Conservation (phyloP, 1,284 basidiomycete species). For the Trametes pubescens region DNA sequence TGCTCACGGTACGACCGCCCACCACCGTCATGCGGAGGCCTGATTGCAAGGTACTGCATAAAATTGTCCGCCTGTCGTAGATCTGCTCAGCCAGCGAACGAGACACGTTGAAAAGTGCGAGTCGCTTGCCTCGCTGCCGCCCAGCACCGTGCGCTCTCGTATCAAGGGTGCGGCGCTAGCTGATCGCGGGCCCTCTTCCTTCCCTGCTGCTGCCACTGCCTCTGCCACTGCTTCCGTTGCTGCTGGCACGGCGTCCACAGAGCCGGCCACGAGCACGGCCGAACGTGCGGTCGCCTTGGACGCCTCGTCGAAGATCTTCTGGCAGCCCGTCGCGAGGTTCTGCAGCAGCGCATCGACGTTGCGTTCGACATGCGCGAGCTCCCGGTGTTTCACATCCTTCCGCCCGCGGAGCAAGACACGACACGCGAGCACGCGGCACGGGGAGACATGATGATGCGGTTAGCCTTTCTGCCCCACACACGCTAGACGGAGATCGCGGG, state of each 20-base stretch:
- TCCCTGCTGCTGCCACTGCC: constrained; percentile 5
- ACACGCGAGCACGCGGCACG: too few species aligned
- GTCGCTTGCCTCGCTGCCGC: constrained; percentile 55
- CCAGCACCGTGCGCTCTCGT: constrained; percentile 60
- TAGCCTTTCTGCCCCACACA: constrained; percentile 4
- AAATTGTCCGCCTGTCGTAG: constrained; percentile 35
- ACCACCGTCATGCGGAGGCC: constrained; percentile 33
- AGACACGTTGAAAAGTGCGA: constrained; percentile 30
- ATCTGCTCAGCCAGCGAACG: constrained; percentile 27
- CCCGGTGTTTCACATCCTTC: constrained; percentile 57
- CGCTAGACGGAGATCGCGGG: constrained; percentile 1
- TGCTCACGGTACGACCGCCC: constrained; percentile 36
- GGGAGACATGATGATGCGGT: constrained; percentile 6
- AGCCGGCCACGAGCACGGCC: constrained; percentile 49
- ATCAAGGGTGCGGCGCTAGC: constrained; percentile 40
- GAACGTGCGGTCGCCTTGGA: constrained; percentile 70
- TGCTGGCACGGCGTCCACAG: constrained; percentile 17
- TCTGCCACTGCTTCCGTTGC: not conserved
- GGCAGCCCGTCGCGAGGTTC: constrained; percentile 67
- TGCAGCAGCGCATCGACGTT: constrained; percentile 74
- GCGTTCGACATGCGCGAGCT: constrained; percentile 66
- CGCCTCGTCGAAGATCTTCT: constrained; percentile 67
- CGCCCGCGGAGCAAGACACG: not conserved
- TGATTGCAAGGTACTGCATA: constrained; percentile 39
- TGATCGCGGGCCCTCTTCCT: constrained; percentile 16